Conservation (phyloP, 148 eudicot species). For the Rheum nobile region DNA sequence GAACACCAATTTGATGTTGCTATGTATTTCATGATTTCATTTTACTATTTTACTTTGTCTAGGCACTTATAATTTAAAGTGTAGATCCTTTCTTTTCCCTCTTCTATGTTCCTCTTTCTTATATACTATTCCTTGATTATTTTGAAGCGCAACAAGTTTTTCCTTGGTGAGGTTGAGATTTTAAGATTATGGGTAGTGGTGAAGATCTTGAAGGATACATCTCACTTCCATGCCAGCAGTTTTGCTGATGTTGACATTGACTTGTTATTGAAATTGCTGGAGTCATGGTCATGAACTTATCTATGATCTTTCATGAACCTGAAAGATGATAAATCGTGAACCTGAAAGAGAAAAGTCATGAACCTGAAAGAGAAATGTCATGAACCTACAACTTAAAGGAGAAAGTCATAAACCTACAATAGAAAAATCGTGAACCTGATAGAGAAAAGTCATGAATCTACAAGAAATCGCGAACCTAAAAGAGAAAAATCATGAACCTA, state of each 20-base stretch:
- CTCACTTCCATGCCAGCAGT: conserved; percentile 74
- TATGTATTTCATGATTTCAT: background rate
- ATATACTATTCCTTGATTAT: background rate
- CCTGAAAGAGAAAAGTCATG: no score
- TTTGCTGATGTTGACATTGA: conserved; percentile 74
- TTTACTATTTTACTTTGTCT: background rate
- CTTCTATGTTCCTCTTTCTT: background rate
- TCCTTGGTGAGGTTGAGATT: conserved; percentile 52
- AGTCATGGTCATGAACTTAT: conserved; percentile 64
- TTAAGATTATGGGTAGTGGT: conserved; percentile 63
- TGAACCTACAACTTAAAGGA: no score
- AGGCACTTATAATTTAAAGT: background rate
- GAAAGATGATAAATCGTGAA: no score
- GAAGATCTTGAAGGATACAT: conserved; percentile 87
- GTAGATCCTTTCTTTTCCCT: background rate
- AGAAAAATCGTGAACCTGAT: no score
- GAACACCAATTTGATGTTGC: background rate
- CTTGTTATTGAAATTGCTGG: conserved; percentile 65
- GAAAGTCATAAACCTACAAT: no score
- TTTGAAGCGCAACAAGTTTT: conserved; percentile 42
- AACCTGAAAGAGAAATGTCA: no score
- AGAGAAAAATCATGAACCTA: no score
- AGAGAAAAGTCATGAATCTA: no score
- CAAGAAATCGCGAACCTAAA: no score
- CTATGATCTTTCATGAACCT: conserved; percentile 80